Evolutionary conservation across 1,284 basidiomycete species (phyloP), one percentile per base, ranked within the genome.

Genomic region (Tylopilus sp.): DNA sequence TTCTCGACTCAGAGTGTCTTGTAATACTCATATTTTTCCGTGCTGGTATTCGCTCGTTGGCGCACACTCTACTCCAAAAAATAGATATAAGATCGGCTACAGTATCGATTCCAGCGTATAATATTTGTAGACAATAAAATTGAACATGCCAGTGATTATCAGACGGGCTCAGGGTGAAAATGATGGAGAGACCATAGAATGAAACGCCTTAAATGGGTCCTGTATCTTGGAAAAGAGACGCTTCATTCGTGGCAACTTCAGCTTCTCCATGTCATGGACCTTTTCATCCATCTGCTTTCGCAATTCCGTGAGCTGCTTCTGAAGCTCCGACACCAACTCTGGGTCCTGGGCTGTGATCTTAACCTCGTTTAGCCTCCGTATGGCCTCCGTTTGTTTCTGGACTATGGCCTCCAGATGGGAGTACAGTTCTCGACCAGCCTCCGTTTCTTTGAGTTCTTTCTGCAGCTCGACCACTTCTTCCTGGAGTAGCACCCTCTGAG

Each of bases 201-300:
- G 39, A 4, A 39, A 39, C 39, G 39, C 39, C 16, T 39, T 39
- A 5, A 15, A 39, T 12, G 39, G 39, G 39, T 39, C 39, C 13
- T 16, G 39, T 39, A 39, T 39, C 16, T 44, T 8, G 19, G 44
- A 44, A 32, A 67, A 24, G 26, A 58, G 49, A 24, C 70, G 68
- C 47, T 26, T 53, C 7, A 60, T 33, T 19, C 44, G 44, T 15
- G 44, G 22, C 29, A 66, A 19, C 44, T 57, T 71, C 26, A 72
- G 33, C 33, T 58, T 51, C 19, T 68, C 53, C 71, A 73, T 71
- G 39, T 73, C 66, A n/a, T 38, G 60, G 13, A 69, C 22, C 39
- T 9, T 57, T 19, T 61, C 39, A 9, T 71, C 66, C 29, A 73
- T 57, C 24, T 63, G 54, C 19, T 19, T 9, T 19, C 44, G 44